Percentiles rank a stretch among this genome's conserved stretches.
Evolutionary conservation across 805 yeast species (phyloP).

Genomic region (Diddensiella caesifluorescens): DNA sequence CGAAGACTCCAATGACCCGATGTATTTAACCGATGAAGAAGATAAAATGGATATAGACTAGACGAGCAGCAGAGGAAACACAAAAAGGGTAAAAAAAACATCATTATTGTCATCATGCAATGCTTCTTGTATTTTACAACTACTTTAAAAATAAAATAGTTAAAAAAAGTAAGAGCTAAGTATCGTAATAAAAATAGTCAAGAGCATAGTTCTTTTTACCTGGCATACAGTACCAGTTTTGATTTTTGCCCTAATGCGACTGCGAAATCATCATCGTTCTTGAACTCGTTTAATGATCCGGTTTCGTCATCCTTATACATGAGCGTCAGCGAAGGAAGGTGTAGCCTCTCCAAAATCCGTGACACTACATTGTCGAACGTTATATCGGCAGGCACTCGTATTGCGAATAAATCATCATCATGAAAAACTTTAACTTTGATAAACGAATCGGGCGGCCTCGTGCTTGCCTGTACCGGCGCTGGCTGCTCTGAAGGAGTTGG

Average conservation of each 20-base stretch:
- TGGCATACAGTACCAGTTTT: conserved; percentile 32
- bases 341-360: conserved; percentile 32
- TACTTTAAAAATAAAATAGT: no score
- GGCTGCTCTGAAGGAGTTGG: not conserved
- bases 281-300: conserved; percentile 25
- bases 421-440: conserved; percentile 37
- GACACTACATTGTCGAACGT: conserved; percentile 28
- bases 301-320: conserved; percentile 26
- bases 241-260: conserved; percentile 26
- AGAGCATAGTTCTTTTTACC: not conserved
- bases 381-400: conserved; percentile 32
- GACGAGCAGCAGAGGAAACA: not conserved
- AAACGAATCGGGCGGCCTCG: not conserved
- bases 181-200: conserved; percentile 6
- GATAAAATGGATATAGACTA: conserved; percentile 10
- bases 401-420: conserved; percentile 36
- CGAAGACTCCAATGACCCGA: no score
- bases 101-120: no score
- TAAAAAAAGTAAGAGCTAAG: no score
- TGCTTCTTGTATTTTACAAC: no score
- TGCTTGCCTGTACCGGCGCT: not conserved
- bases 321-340: conserved; percentile 25
- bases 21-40: conserved; percentile 1
- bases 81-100: conserved; percentile 3
- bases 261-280: conserved; percentile 28